A percentile compares a stretch with the other conserved stretches of the same genome.
These are phyloP conservation scores for Rhodosporidiobolus odoratus DNA, from an alignment of 768 basidiomycete species.

Conservation along the genomic window DNA sequence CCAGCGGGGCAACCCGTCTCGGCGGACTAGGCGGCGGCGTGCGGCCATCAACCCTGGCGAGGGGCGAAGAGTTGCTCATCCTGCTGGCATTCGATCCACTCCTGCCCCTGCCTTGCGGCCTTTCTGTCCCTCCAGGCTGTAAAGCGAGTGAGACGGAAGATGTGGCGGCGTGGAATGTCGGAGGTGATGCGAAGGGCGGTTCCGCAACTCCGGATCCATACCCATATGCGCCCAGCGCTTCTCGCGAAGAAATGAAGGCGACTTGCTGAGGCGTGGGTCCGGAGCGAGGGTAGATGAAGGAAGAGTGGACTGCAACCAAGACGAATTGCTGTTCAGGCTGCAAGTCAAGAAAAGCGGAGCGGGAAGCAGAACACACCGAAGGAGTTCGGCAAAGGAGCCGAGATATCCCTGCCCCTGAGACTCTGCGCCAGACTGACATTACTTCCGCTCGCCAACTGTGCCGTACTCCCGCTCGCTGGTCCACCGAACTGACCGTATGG, in stretches of 20 bases:
- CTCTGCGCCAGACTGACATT: constrained; percentile 6
- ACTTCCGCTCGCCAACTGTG: constrained; percentile 6
- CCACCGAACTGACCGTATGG: constrained; percentile 33
- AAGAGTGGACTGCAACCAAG: constrained; percentile 19
- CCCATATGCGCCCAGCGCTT: constrained; percentile 36
- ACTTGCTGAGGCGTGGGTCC: constrained; percentile 34
- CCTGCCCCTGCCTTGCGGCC: not conserved
- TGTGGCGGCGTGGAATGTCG: not conserved
- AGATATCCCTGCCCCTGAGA: constrained; percentile 22
- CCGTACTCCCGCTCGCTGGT: constrained; percentile 5
- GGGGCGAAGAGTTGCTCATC: constrained; percentile 8
- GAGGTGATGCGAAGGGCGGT: not conserved
- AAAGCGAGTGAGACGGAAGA: not conserved
- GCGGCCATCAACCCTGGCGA: not conserved
- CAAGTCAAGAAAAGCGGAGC: not conserved
- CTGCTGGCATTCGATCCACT: constrained; percentile 1
- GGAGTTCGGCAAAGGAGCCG: constrained; percentile 27
- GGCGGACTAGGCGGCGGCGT: not conserved
- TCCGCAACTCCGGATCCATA: constrained; percentile 10
- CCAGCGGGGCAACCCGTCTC: not conserved
- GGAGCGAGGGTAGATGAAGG: constrained; percentile 27
- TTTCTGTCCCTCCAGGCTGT: not conserved
- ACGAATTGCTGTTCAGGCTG: not conserved
- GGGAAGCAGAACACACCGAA: constrained; percentile 17
- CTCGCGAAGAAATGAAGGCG: constrained; percentile 33